phyloP scores from a whole-genome alignment of 129 eudicot species.

The Gnaphalium uliginosum region DNA sequence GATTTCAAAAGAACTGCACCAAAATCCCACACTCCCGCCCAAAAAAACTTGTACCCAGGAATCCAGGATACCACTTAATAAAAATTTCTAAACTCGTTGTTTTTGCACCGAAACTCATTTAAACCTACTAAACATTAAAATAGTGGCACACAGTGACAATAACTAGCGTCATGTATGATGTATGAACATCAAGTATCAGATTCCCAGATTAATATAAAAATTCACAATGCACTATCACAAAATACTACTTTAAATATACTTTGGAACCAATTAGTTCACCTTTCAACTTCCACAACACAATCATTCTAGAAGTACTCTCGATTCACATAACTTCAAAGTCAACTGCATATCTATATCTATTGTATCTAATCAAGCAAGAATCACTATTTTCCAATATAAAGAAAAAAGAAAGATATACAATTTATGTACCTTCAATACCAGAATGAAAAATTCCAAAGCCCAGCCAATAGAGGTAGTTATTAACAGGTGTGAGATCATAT shows the following conservation, averaged over 20 bases:
- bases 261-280: neutral
- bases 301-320: constrained; percentile 4
- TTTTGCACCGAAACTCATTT: neutral
- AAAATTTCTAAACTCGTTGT: neutral
- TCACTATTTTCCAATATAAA: neutral
- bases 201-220: neutral
- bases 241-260: neutral
- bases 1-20: neutral
- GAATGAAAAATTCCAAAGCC: constrained; percentile 90
- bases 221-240: neutral
- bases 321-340: constrained; percentile 7
- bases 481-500: constrained; percentile 86
- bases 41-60: neutral
- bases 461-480: constrained; percentile 83
- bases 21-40: neutral
- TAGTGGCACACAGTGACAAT: neutral
- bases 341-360: neutral
- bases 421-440: constrained; percentile 77
- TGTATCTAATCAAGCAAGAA: constrained; percentile 19
- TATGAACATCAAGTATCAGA: neutral
- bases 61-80: neutral
- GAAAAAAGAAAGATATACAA: neutral
- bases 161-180: neutral
- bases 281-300: constrained; percentile 6
- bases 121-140: neutral